A percentile compares a stretch with the other conserved stretches of the same genome.
Conservation (phyloP, 164 flowering plant genomes). For the Vitis riparia region DNA sequence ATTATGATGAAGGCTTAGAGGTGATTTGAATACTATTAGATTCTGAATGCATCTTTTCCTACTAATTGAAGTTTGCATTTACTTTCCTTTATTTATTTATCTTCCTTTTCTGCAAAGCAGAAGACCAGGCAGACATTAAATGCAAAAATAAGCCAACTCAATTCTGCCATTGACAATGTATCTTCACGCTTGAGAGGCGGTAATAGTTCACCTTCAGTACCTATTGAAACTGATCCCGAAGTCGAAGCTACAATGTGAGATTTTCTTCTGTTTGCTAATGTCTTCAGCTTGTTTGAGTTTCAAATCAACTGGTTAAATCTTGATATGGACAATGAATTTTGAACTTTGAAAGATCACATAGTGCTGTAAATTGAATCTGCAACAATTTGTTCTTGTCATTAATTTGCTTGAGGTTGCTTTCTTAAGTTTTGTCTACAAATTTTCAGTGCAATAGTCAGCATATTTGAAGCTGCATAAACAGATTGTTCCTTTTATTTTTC, state of each 20-base stretch:
- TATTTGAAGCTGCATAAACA: neutral
- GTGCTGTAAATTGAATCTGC: neutral
- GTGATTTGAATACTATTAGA: conserved; percentile 25
- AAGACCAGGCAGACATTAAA: conserved; percentile 76
- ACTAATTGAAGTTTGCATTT: neutral
- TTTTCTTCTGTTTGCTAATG: conserved; percentile 17
- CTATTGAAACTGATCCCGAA: conserved; percentile 59
- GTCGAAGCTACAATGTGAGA: conserved; percentile 53
- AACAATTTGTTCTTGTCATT: neutral
- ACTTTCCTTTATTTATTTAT: neutral
- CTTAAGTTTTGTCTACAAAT: neutral
- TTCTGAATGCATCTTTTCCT: neutral
- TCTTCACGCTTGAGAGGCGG: conserved; percentile 81
- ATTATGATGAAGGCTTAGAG: conserved; percentile 91
- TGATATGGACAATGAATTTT: neutral
- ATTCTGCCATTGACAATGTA: conserved; percentile 87
- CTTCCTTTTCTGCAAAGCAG: conserved; percentile 38
- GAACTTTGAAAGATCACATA: neutral
- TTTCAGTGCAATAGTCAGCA: too few species aligned
- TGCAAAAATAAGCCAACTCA: conserved; percentile 76
- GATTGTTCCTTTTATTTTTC: too few species aligned
- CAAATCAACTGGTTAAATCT: neutral
- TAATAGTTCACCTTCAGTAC: conserved; percentile 39
- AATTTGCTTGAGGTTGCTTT: conserved; percentile 1
- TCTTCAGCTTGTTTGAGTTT: neutral